Percentiles rank a stretch among this genome's conserved stretches.
phyloP scores from a whole-genome alignment of 2,329 filamentous ascomycete species.

The Passalora sequoiae region DNA sequence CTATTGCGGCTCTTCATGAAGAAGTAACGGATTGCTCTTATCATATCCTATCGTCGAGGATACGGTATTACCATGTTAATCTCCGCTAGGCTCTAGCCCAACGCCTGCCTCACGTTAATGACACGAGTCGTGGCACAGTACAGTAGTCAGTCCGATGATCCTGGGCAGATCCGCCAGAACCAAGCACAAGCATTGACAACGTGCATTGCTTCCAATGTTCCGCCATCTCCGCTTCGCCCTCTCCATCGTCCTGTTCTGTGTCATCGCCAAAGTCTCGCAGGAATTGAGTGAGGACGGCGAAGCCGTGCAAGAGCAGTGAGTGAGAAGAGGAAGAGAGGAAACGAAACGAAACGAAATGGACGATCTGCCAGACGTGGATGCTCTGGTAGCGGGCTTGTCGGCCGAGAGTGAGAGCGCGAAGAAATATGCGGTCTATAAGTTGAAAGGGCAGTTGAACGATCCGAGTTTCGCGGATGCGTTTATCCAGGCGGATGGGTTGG shows the following conservation, averaged over 20 bases:
- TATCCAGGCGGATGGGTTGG: conserved; percentile 80
- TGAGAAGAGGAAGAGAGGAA: not conserved
- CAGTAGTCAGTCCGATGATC: conserved; percentile 1
- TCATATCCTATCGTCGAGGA: no score
- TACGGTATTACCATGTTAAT: no score
- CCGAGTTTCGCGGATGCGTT: conserved; percentile 95
- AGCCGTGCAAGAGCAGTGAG: not conserved
- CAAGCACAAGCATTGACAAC: no score
- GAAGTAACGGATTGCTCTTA: no score
- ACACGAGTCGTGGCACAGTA: conserved; percentile 9
- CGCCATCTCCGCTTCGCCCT: conserved; percentile 22
- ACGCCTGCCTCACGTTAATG: no score
- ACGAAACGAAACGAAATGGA: no score
- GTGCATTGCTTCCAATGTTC: conserved; percentile 22
- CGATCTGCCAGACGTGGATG: conserved; percentile 30
- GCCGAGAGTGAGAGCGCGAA: conserved; percentile 78
- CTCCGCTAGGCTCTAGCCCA: no score
- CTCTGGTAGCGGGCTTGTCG: conserved; percentile 51
- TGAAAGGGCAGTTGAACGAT: conserved; percentile 91
- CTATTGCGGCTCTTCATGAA: no score
- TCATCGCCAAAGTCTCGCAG: conserved; percentile 49
- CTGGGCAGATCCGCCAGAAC: no score
- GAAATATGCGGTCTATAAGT: conserved; percentile 98
- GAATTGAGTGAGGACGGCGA: conserved; percentile 20
- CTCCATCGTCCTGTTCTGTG: conserved; percentile 37